Evolutionary conservation across 73 alveolate species (phyloP).

Genomic region (Symbiodinium natans): DNA sequence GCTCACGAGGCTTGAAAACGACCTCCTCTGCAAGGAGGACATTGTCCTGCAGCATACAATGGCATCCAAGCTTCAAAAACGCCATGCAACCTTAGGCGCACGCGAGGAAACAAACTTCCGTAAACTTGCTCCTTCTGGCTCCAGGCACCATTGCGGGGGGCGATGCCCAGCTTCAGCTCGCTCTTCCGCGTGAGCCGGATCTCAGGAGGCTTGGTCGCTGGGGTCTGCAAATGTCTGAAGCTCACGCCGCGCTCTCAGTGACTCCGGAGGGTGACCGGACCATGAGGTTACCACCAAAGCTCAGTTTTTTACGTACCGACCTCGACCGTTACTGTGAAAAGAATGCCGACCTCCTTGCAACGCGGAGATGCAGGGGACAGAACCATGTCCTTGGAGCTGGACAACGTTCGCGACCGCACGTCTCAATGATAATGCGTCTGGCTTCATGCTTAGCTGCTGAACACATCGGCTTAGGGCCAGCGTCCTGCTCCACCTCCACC

Average conservation of each 20-base stretch:
- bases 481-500: slow-evolving; percentile 80
- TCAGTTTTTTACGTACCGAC: neutral
- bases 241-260: too few relatives aligned
- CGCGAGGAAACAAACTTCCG: neutral
- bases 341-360: slow-evolving; percentile 46
- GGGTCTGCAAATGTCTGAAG: too few relatives aligned
- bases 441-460: too few relatives aligned
- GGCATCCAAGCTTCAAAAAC: neutral
- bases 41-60: slow-evolving; percentile 25
- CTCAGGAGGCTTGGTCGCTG: neutral
- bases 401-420: too few relatives aligned
- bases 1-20: slow-evolving; percentile 56
- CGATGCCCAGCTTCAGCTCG: slow-evolving; percentile 83
- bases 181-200: slow-evolving; percentile 91
- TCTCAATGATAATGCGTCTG: too few relatives aligned
- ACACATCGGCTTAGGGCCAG: too few relatives aligned
- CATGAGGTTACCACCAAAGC: too few relatives aligned
- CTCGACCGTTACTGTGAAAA: neutral
- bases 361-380: slow-evolving; percentile 76
- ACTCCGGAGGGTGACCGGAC: too few relatives aligned
- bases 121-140: slow-evolving; percentile 14
- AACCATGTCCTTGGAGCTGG: slow-evolving; percentile 65
- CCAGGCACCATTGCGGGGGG: slow-evolving; percentile 75
- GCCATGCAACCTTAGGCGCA: neutral
- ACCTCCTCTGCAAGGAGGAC: slow-evolving; percentile 81